Base-by-base conservation (phyloP, 2,329 filamentous ascomycete species). In the Diaporthe aspalathi region DNA sequence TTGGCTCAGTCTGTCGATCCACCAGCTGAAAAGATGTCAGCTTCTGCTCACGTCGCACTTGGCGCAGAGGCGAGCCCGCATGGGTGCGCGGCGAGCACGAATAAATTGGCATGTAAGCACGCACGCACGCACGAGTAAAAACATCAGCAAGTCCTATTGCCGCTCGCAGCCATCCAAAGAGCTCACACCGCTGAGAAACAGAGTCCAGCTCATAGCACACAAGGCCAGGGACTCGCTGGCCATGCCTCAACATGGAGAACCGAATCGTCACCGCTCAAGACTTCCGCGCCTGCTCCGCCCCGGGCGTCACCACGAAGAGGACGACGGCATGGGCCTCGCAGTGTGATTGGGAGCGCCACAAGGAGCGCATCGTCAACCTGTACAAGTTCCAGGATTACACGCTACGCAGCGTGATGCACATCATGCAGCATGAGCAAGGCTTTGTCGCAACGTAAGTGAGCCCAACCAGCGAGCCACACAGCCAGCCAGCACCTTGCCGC, bases 371-470 rank as follows among this genome's bases (percentile, higher is more conserved):
- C 35, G 53, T 71, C 50, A 54, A 76, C 20, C 71, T 77, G 7
- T 78, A 77, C 63, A 74, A 74, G 75, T 63, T 32, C 17, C 53
- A 75, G 24, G 53, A 56, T 4, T 71, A 72, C n/a, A 29, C 70
- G 27, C 74, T 77, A 5, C 35, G 54, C 2, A 73, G 74, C n/a
- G 75, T 78, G 47, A 76, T 75, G 67, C 40, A 71, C 40, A 73
- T 62, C 20, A 77, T 78, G 76, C 38, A 69, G 24, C n/a, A 63
- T 2, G 54, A 65, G 9, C 50, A 77, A 43, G 71, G 69, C 32
- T 76, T 78, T 49, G 45, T 60, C 1, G 76, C 76, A 6, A 74
- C 68, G 76, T 76, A 66, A 43, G 73, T 63, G 45, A 65, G 60
- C 29, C 45, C n/a, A 60, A 14, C 8, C 35, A 47, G 9, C 8